A percentile compares a stretch with the other conserved stretches of the same genome.
phyloP scores from a whole-genome alignment of 108 stramenopile genomes.

The Pelagomonas calceolata region DNA sequence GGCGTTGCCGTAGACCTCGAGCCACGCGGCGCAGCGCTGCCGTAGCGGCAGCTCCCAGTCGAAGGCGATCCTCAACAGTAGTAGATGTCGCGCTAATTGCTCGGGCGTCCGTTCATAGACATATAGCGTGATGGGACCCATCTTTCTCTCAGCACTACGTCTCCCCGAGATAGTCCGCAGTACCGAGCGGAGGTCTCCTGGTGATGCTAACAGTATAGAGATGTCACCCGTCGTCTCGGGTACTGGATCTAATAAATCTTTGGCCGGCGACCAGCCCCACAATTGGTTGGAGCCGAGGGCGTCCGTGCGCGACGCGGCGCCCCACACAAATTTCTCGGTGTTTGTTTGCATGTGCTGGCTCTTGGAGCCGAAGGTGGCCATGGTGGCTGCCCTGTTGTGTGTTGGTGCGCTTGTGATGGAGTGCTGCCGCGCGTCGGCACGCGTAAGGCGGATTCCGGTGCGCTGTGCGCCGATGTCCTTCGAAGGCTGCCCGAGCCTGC shows the following conservation, averaged over 20 bases:
- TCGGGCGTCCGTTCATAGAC: constrained; percentile 36
- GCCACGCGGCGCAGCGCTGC: constrained; percentile 41
- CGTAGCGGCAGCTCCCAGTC: constrained; percentile 50
- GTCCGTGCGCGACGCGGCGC: background rate
- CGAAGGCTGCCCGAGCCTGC: too few species aligned
- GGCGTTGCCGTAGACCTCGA: constrained; percentile 56
- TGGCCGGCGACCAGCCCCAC: constrained; percentile 24
- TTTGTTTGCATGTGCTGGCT: too few species aligned
- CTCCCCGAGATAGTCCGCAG: constrained; percentile 27
- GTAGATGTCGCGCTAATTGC: constrained; percentile 42
- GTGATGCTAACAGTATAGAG: constrained; percentile 13
- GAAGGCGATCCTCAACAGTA: constrained; percentile 31
- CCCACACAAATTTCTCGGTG: too few species aligned
- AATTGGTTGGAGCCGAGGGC: constrained; percentile 12
- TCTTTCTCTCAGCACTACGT: background rate
- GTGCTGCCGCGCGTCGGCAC: too few species aligned
- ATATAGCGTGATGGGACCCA: constrained; percentile 25
- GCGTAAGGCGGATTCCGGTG: too few species aligned
- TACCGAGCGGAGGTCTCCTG: constrained; percentile 35
- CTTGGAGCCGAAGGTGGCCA: too few species aligned
- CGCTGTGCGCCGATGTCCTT: too few species aligned
- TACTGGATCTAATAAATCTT: background rate
- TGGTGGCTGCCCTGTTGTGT: too few species aligned
- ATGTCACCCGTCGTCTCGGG: background rate
- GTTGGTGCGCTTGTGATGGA: too few species aligned